Evolutionary conservation across 495 filamentous ascomycete genomes (phyloP).

Genomic region (Usnea hakonensis): DNA sequence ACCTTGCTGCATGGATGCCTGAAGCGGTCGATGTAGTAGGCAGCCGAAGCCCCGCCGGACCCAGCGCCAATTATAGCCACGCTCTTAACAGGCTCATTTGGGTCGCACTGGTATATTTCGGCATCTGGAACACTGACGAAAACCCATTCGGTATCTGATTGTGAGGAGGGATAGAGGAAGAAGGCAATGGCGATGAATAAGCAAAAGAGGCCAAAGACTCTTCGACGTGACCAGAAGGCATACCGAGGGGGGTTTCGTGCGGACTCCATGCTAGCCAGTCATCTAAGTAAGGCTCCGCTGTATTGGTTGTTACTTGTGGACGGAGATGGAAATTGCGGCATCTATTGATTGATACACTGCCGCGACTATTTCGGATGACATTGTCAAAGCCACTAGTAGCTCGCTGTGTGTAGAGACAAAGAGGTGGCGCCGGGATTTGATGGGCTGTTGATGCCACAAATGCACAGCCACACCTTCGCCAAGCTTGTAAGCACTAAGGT

Average conservation of each 20-base stretch:
- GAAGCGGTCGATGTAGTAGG: slow-evolving; percentile 70
- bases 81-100: slow-evolving; percentile 27
- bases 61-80: slow-evolving; percentile 60
- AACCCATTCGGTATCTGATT: neutral
- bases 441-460: no score
- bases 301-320: no score
- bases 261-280: neutral
- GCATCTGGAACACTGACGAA: neutral
- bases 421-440: no score
- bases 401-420: neutral
- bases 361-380: neutral
- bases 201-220: neutral
- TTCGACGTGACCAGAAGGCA: slow-evolving; percentile 3
- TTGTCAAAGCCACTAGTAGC: neutral
- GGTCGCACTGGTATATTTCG: slow-evolving; percentile 2
- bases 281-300: neutral
- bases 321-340: neutral
- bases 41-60: slow-evolving; percentile 77
- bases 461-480: no score
- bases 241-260: neutral
- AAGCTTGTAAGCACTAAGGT: no score
- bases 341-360: neutral
- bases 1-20: slow-evolving; percentile 37
- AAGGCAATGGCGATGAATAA: neutral
- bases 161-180: neutral